Conservation (phyloP, 495 filamentous ascomycete genomes). For the Xylaria venustula region DNA sequence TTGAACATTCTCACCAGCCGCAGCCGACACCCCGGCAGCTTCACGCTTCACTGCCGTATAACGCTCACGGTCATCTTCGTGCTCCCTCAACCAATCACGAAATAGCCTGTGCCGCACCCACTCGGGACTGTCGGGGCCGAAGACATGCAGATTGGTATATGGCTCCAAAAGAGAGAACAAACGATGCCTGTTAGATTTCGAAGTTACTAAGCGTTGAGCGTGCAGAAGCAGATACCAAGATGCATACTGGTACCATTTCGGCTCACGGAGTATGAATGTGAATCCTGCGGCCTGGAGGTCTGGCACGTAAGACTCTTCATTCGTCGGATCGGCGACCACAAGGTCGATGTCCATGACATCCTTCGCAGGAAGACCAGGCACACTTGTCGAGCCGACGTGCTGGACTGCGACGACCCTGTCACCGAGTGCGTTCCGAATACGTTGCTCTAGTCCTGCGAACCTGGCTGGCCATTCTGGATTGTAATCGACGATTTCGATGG, state of each 20-base stretch:
- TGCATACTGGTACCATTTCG: conserved; percentile 36
- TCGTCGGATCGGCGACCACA: conserved; percentile 34
- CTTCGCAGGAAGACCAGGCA: conserved; percentile 49
- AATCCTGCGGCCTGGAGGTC: conserved; percentile 44
- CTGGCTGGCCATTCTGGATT: conserved; percentile 41
- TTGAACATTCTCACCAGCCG: conserved; percentile 33
- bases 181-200: conserved; percentile 29
- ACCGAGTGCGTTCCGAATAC: conserved; percentile 35
- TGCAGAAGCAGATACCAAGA: not conserved
- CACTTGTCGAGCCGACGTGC: conserved; percentile 53
- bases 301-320: conserved; percentile 43
- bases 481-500: conserved; percentile 40
- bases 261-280: conserved; percentile 46
- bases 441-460: conserved; percentile 24
- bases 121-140: conserved; percentile 42
- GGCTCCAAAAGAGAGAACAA: conserved; percentile 35
- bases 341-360: conserved; percentile 52
- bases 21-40: conserved; percentile 27
- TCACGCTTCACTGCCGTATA: conserved; percentile 43
- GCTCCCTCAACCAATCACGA: conserved; percentile 44
- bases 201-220: not conserved
- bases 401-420: conserved; percentile 15
- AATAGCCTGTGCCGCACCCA: conserved; percentile 44
- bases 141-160: conserved; percentile 48
- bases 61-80: conserved; percentile 34